These are phyloP conservation scores for Aspergillus amoenus DNA, from an alignment of 2,329 filamentous ascomycete genomes.

Conservation along the genomic window DNA sequence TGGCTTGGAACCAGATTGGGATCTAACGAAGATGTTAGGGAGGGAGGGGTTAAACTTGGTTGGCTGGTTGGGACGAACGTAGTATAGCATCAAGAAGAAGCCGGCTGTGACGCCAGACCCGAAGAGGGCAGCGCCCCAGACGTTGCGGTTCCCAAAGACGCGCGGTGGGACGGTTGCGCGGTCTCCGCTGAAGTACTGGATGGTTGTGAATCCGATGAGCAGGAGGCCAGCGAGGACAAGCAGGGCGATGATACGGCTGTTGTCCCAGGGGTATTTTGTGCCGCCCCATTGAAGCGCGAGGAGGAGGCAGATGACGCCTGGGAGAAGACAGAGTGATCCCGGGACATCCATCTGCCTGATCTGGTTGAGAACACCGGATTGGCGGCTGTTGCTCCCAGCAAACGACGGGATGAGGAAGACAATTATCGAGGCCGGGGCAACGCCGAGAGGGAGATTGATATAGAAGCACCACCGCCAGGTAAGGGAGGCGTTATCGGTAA, in stretches of 20 bases:
- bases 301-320: slow-evolving; percentile 12
- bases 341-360: slow-evolving; percentile 7
- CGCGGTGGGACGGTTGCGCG: slow-evolving; percentile 11
- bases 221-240: slow-evolving; percentile 8
- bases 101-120: neutral
- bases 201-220: neutral
- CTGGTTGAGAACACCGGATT: neutral
- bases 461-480: slow-evolving; percentile 21
- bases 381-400: neutral
- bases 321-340: neutral
- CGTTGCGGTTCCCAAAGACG: slow-evolving; percentile 8
- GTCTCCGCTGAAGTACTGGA: slow-evolving; percentile 6
- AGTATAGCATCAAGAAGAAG: slow-evolving; percentile 13
- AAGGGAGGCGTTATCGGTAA: slow-evolving; percentile 6
- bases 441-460: slow-evolving; percentile 17
- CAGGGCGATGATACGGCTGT: slow-evolving; percentile 8
- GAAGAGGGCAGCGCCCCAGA: slow-evolving; percentile 7
- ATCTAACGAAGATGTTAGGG: neutral
- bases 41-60: too few species aligned
- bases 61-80: neutral
- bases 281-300: slow-evolving; percentile 19
- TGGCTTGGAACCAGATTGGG: slow-evolving; percentile 15
- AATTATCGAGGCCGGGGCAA: neutral
- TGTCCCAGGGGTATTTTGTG: slow-evolving; percentile 11
- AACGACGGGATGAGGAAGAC: neutral